These are phyloP conservation scores for Byssothecium circinans DNA, from an alignment of 2,329 filamentous ascomycete genomes.

Conservation along the genomic window DNA sequence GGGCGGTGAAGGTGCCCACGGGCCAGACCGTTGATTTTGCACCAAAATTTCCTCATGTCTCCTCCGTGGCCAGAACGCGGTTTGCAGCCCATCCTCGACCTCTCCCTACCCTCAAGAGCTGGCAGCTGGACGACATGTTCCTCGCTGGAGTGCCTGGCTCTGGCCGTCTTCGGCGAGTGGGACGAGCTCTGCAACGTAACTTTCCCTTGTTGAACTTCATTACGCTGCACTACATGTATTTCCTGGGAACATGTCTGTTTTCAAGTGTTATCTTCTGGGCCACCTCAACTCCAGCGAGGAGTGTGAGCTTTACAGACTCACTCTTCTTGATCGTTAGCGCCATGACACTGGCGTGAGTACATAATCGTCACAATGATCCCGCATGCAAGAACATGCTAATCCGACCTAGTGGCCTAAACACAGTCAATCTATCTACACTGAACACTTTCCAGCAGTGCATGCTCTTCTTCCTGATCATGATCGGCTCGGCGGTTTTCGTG, in stretches of 20 bases:
- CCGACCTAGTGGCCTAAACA: slow-evolving; percentile 59
- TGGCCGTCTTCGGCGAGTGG: slow-evolving; percentile 17
- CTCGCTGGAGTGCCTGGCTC: slow-evolving; percentile 9
- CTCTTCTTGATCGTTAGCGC: slow-evolving; percentile 68
- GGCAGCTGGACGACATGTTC: background rate
- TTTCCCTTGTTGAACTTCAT: slow-evolving; percentile 61
- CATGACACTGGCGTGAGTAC: slow-evolving; percentile 60
- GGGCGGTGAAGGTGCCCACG: too few relatives aligned
- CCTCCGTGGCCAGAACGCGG: background rate
- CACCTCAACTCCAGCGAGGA: slow-evolving; percentile 54
- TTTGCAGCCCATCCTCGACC: background rate
- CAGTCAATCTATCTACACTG: slow-evolving; percentile 63
- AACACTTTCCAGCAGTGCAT: slow-evolving; percentile 70
- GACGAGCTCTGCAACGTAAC: slow-evolving; percentile 14
- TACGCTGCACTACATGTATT: slow-evolving; percentile 68
- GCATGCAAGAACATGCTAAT: slow-evolving; percentile 4
- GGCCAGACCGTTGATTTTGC: background rate
- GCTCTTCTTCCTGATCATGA: slow-evolving; percentile 65
- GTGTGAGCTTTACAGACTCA: slow-evolving; percentile 64
- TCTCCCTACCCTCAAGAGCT: background rate
- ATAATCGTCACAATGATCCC: too few relatives aligned
- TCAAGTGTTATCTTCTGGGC: slow-evolving; percentile 65
- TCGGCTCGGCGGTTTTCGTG: slow-evolving; percentile 69
- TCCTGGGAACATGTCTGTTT: slow-evolving; percentile 59
- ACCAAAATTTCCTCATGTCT: background rate